Base-by-base conservation (phyloP, 768 basidiomycete genomes). In the Glaciozyma martinii region DNA sequence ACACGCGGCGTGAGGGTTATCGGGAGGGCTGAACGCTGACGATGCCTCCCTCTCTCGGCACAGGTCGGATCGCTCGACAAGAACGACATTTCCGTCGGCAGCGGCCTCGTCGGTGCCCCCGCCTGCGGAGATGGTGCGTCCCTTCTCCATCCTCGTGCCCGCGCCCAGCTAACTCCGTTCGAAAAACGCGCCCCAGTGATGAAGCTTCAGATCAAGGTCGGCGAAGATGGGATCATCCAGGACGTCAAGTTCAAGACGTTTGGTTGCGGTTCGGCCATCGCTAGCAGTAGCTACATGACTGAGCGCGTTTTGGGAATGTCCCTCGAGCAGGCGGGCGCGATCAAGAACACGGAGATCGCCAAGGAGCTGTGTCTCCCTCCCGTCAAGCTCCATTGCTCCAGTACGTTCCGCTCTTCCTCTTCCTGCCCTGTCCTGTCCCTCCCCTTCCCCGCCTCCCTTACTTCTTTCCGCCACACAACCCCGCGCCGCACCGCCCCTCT, bases 181-280 rank as follows among this genome's bases (percentile, higher is more conserved):
- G 5, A 30, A 21, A 13, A 21, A 19, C 5, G 30, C 25, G 25
- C 44, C 47, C 1, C 68, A 69, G 94, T 97, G 54, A 99, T 99
- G 94, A 98, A 98, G 78, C 85, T 99, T 16, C 94, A 98, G 78
- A 99, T 99, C 75, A 87, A 90, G 71, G 95, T 99, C 63, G 86
- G 94, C 77, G 92, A 94, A 65, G 81, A 88, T 65, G 91, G 92
- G 43, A 83, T 97, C 77, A 99, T 99, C 74, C 88, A 87, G 56
- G 95, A 99, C 76, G 95, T 97, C 78, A 95, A 94, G 79, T 98
- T 98, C 82, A 99, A 98, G 81, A 98, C 95, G 0, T 98, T 99
- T 77, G 94, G 95, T 4, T 98, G 95, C 77, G 95, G 95, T 60
- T 93, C 90, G 70, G 92, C 92, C 71, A 99, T 99, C 66, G 95